Evolutionary conservation across 768 basidiomycete genomes (phyloP), one percentile per base, ranked within the genome.

Genomic region (Trametes elegans): DNA sequence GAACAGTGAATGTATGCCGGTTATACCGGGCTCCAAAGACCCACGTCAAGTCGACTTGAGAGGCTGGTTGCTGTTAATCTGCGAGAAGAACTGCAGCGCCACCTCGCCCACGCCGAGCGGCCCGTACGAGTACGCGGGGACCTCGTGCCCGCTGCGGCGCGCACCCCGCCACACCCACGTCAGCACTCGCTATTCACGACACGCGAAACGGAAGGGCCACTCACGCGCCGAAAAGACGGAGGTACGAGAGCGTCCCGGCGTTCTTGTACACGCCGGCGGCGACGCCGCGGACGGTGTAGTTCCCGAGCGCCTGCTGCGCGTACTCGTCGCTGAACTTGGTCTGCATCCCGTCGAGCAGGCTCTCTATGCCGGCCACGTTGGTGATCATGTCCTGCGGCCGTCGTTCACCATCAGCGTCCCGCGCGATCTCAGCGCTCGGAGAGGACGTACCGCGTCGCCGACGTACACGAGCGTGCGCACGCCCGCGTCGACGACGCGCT

Each of bases 401-500:
- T 21, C n/a, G n/a, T n/a, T n/a, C n/a, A n/a, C n/a, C n/a, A n/a
- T n/a, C n/a, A n/a, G 23, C 18, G 21, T 8, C 34, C 29, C 16
- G 35, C 26, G 9, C 28, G 6, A 24, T 32, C 43, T n/a, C 50
- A n/a, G 46, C n/a, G 10, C 19, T 39, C 32, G 38, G 21, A 6
- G 32, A 35, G 27, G 19, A 64, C 76, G 51, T 59, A 79, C 79
- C 29, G 80, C 83, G 62, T 83, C 82, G 23, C 83, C 83, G 52
- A 78, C 79, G 57, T 74, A 84, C n/a, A 83, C 63, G 38, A 81
- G 63, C 16, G 79, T 80, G 49, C 78, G 62, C 36, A 80, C 80
- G 11, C 83, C 83, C 46, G 81, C 74, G 55, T 83, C 74, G 61
- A 86, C 82, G 13, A 85, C 81, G 5, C 66, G 74, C 66, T 84